Evolutionary conservation across 169 alveolate genomes (phyloP).

Genomic region (Plasmodium vinckei): DNA sequence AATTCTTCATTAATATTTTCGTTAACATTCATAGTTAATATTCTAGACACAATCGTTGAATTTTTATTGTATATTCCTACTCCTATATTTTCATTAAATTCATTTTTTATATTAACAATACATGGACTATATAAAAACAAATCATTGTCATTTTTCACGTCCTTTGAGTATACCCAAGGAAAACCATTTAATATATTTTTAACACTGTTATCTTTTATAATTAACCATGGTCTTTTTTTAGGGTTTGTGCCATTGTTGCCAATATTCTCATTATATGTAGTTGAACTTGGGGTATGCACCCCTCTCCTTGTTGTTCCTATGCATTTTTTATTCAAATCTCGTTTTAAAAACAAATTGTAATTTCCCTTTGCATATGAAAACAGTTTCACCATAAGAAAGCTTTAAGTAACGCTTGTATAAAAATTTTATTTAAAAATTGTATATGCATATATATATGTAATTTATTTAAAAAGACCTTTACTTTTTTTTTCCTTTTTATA

Average conservation of each 20-base stretch:
- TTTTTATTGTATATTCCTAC: slow-evolving; percentile 73
- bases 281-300: neutral
- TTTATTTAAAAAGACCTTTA: neutral
- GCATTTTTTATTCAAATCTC: slow-evolving; percentile 4
- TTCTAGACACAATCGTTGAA: slow-evolving; percentile 58
- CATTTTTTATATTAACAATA: slow-evolving; percentile 75
- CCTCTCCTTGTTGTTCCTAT: slow-evolving; percentile 6
- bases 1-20: slow-evolving; percentile 69
- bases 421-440: neutral
- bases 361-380: slow-evolving; percentile 5
- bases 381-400: neutral
- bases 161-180: slow-evolving; percentile 77
- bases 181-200: slow-evolving; percentile 65
- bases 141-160: slow-evolving; percentile 68
- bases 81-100: slow-evolving; percentile 65
- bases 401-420: neutral
- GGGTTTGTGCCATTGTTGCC: slow-evolving; percentile 46
- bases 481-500: slow-evolving; percentile 1
- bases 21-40: slow-evolving; percentile 62
- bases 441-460: neutral
- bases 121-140: slow-evolving; percentile 60
- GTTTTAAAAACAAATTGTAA: slow-evolving; percentile 2
- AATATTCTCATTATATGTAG: slow-evolving; percentile 1
- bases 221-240: slow-evolving; percentile 61
- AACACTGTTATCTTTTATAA: slow-evolving; percentile 49